Evolutionary conservation across 257 asterid genomes (phyloP), one percentile per base, ranked within the genome.

Genomic region (Fraxinus americana): DNA sequence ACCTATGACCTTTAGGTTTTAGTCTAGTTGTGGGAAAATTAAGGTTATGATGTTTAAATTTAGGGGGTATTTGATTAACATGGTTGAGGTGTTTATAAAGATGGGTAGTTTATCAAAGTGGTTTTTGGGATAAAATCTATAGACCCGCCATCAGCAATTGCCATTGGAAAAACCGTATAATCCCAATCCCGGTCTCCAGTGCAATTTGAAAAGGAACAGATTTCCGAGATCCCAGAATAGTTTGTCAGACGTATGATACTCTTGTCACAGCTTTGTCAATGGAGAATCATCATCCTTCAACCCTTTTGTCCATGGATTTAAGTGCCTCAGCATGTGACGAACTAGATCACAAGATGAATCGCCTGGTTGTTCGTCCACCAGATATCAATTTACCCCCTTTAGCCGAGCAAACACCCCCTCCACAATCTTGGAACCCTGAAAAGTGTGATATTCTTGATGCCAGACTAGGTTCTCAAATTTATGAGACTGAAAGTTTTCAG

Each of bases 1-100:
- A 14, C 32, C 17, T 74, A 50, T 69, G 25, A 39, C 9, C 63
- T 39, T 75, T 38, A 36, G 59, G 43, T 14, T 19, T 14, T 34
- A 48, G 39, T 19, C 13, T 29, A 23, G 25, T 29, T 52, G 45
- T 39, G 70, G 17, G 78, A n/a, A 43, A 29, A 29, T n/a, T n/a
- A 63, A 32, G 27, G 25, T 61, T 59, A 34, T 7, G 27, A 75
- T 63, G 72, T n/a, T 11, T 63, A 61, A 29, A 38, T 82, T 77
- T 77, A 77, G 79, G 89, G 81, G 35, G 68, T 85, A 82, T 39
- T 9, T 8, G 82, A 76, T 77, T 81, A 80, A 79, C 78, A 79
- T 41, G 77, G 73, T 71, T 79, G 63, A 73, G 81, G 82, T 79
- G 75, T 80, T 61, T 75, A 43, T 57, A 68, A 67, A 65, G 35